These are phyloP conservation scores for Cucurbitaria berberidis DNA, from an alignment of 2,329 filamentous ascomycete species.

Conservation along the genomic window DNA sequence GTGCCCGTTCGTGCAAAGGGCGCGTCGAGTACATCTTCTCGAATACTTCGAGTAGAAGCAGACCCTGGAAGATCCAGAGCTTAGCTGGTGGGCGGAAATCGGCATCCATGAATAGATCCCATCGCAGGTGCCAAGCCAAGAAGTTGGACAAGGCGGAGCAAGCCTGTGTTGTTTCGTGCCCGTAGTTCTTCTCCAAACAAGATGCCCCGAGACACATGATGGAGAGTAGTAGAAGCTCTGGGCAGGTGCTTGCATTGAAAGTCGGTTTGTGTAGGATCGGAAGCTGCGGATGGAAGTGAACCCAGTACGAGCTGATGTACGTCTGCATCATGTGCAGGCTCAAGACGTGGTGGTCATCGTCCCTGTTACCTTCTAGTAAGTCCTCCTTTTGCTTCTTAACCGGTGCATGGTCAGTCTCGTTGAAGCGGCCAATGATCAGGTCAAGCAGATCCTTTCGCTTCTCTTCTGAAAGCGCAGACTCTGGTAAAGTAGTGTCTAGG, in stretches of 20 bases:
- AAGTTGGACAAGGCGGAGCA: conserved; percentile 89
- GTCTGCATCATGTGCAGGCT: conserved; percentile 95
- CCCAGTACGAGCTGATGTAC: conserved; percentile 88
- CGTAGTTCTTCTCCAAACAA: conserved; percentile 83
- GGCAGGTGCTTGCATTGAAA: conserved; percentile 85
- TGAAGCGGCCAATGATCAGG: conserved; percentile 80
- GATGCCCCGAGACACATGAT: conserved; percentile 94
- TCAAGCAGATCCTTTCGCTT: conserved; percentile 85
- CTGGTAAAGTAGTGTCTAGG: conserved; percentile 78
- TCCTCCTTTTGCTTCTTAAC: conserved; percentile 76
- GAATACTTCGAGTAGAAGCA: conserved; percentile 87
- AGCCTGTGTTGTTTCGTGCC: conserved; percentile 72
- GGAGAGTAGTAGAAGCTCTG: conserved; percentile 80
- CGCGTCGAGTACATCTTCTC: conserved; percentile 98
- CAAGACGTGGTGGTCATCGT: conserved; percentile 66
- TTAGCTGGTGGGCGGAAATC: conserved; percentile 92
- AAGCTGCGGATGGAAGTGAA: conserved; percentile 90
- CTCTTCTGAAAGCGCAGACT: conserved; percentile 82
- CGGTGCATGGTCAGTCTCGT: conserved; percentile 77
- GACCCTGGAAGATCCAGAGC: conserved; percentile 92
- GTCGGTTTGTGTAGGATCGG: conserved; percentile 95
- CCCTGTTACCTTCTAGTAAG: conserved; percentile 79
- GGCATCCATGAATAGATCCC: conserved; percentile 91
- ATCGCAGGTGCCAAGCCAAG: conserved; percentile 88
- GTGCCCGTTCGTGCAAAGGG: conserved; percentile 88